These are phyloP conservation scores for Trametes hirsuta DNA, from an alignment of 1,284 basidiomycete genomes.

Conservation along the genomic window DNA sequence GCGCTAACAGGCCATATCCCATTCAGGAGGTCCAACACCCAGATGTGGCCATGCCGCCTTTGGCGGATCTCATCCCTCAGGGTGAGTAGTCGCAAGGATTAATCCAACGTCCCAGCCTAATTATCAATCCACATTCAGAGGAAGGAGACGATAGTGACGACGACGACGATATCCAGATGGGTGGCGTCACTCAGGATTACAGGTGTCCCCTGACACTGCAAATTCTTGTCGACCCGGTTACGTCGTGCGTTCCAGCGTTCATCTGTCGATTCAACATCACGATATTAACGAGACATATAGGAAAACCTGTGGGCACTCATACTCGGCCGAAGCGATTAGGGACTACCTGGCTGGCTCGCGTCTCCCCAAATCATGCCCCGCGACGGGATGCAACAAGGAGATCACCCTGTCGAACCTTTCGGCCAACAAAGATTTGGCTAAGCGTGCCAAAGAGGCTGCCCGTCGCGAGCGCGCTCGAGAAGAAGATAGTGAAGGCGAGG, in stretches of 20 bases:
- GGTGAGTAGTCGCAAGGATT: slow-evolving; percentile 45
- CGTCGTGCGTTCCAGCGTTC: slow-evolving; percentile 56
- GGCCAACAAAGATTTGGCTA: slow-evolving; percentile 58
- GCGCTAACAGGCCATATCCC: background rate
- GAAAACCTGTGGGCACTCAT: slow-evolving; percentile 70
- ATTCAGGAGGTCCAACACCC: slow-evolving; percentile 70
- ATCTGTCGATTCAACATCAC: background rate
- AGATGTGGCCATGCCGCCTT: slow-evolving; percentile 72
- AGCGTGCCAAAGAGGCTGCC: slow-evolving; percentile 57
- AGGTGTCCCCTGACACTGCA: slow-evolving; percentile 79
- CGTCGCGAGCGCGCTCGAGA: slow-evolving; percentile 52
- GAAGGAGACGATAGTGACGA: slow-evolving; percentile 77
- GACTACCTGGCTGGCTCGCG: slow-evolving; percentile 50
- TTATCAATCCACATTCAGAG: slow-evolving; percentile 45
- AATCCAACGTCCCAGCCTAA: background rate
- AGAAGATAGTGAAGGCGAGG: slow-evolving; percentile 57
- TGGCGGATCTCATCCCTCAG: slow-evolving; percentile 71
- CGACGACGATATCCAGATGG: slow-evolving; percentile 82
- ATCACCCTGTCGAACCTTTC: slow-evolving; percentile 57
- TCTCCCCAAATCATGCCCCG: slow-evolving; percentile 59
- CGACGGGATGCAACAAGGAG: slow-evolving; percentile 66
- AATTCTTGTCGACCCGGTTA: slow-evolving; percentile 68
- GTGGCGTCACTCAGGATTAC: slow-evolving; percentile 80
- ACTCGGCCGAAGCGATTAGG: slow-evolving; percentile 62
- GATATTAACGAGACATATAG: slow-evolving; percentile 40